A percentile compares a stretch with the other conserved stretches of the same genome.
Conservation (phyloP, 163 green algal genomes). For the Scenedesmus sp. region DNA sequence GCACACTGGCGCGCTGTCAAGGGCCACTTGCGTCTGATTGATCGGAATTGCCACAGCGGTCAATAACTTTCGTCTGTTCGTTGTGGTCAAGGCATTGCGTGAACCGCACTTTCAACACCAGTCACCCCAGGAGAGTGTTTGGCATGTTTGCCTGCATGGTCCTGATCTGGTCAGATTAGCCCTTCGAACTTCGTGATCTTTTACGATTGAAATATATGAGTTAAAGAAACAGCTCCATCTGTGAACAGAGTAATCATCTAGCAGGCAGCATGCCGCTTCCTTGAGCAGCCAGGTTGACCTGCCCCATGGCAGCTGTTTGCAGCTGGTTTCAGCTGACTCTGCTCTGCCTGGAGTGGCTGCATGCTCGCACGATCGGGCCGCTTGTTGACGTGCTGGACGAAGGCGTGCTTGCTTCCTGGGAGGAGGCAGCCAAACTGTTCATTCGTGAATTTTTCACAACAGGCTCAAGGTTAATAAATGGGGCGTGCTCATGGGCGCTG, state of each 20-base stretch:
- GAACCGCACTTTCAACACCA: background rate
- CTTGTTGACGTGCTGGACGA: conserved; percentile 46
- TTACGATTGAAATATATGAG: background rate
- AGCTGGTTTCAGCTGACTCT: background rate
- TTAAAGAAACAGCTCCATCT: background rate
- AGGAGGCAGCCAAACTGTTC: conserved; percentile 49
- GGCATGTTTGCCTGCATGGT: background rate
- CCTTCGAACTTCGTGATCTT: background rate
- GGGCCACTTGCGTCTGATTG: no score
- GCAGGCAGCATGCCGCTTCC: background rate
- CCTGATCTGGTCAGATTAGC: background rate
- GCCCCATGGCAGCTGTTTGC: background rate
- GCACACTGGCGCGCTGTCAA: background rate
- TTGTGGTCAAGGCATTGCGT: background rate
- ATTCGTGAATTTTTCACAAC: conserved; percentile 35
- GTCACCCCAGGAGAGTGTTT: background rate
- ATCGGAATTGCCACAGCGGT: background rate
- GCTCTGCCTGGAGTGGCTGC: conserved; percentile 18
- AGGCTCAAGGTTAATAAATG: conserved; percentile 46
- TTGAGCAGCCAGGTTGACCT: background rate
- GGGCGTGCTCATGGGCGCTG: conserved; percentile 12
- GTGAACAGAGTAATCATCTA: background rate
- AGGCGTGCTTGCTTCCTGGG: conserved; percentile 15
- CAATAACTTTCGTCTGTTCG: background rate
- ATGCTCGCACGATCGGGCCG: conserved; percentile 40